Base-by-base conservation (phyloP, 73 alveolate species). In the Paramecium bursaria region DNA sequence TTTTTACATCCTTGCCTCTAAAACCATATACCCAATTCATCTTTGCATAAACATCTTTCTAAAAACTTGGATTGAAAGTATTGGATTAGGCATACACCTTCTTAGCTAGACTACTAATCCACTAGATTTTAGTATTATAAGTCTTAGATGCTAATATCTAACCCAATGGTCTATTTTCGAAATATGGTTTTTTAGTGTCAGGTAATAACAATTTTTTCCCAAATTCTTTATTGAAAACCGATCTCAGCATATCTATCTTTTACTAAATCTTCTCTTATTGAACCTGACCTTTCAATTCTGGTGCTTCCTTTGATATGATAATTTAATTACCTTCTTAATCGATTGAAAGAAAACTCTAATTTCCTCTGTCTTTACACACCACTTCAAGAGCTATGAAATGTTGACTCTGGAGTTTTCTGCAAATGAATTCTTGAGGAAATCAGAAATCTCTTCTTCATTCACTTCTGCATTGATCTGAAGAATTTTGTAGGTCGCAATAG, bases 1-100 rank as follows among this genome's bases (percentile, higher is more conserved):
- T 57, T 86, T 94, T 95, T 0, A 92, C 93, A 73, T 93, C 98
- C 14, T 92, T 91, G 55, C 98, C 90, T 47, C 97, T 90, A 51
- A 96, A 90, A 31, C 99, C 99, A 90, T 95, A 96, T 17, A 95
- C 98, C 99, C 99, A 96, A 57, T 94, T 92, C 50, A 96, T 74
- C 44, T 87, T 89, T 5, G 89, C 76, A 73, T 73, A 53, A 15
- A 79, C 89, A 79, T 79, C 89, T 23, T 79, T 79, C 46, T 67
- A 67, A 35, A 88, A 51, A 27, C 77, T 82, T 46, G 87, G 80
- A 31, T 79, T 61, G 51, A 55, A 48, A 35, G 87, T 60, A 22
- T 77, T 77, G 47, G 52, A 44, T 39, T 75, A 50, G 44, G 91
- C 86, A 90, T 92, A 74, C 57, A 85, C 79, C 47, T 74, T 54